Evolutionary conservation across 2,329 filamentous ascomycete species (phyloP).

Genomic region (Beauveria pseudobassiana): DNA sequence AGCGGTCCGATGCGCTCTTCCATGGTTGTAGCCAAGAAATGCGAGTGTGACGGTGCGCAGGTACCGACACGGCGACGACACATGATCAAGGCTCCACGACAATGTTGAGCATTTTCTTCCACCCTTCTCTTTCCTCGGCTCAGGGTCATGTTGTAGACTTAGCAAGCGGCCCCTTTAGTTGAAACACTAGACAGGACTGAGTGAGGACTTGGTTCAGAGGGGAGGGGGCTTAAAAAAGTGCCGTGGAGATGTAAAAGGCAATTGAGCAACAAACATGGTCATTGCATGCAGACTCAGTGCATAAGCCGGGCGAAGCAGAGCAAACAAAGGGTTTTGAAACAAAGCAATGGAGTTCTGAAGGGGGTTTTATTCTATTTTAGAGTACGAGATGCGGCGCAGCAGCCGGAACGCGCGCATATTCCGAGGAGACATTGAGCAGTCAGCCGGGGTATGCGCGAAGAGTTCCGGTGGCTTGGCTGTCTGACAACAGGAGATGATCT

Average conservation of each 20-base stretch:
- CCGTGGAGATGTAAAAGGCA: background rate
- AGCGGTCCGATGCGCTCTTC: background rate
- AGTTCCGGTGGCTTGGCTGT: background rate
- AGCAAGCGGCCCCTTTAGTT: background rate
- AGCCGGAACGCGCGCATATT: background rate
- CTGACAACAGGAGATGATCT: background rate
- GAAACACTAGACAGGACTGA: background rate
- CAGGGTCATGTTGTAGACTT: too few species aligned
- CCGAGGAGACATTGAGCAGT: background rate
- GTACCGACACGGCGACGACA: background rate
- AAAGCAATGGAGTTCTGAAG: background rate
- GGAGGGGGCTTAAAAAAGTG: background rate
- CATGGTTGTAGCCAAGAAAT: background rate
- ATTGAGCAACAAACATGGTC: background rate
- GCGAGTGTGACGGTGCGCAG: background rate
- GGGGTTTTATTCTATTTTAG: too few species aligned
- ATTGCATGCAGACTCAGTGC: background rate
- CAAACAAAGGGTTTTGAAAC: background rate
- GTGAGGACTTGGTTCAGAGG: background rate
- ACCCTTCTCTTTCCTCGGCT: background rate
- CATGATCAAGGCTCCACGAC: background rate
- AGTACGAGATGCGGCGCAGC: too few species aligned
- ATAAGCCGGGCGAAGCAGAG: too few species aligned
- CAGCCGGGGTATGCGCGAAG: background rate
- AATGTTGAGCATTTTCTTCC: background rate